Percentiles rank a stretch among this genome's conserved stretches.
Evolutionary conservation across 345 rosid species (phyloP).

Genomic region (Pistacia integerrima): DNA sequence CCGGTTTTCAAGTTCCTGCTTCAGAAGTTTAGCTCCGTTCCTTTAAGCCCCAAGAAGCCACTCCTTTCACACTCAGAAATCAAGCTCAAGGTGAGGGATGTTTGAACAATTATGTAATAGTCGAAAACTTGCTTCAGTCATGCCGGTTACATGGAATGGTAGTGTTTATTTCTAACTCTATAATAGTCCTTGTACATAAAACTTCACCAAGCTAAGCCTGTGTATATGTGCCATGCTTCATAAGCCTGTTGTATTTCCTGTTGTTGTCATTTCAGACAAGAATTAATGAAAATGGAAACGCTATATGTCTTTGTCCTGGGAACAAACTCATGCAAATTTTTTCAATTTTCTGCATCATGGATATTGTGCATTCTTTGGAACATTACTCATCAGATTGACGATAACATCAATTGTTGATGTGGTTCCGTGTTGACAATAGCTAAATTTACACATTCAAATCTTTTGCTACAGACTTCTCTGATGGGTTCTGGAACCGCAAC

Average conservation of each 20-base stretch:
- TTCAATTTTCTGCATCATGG: background rate
- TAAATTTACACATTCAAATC: background rate
- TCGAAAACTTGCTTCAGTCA: background rate
- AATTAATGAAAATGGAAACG: background rate
- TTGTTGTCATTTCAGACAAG: background rate
- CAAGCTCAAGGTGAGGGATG: conserved; percentile 64
- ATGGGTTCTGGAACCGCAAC: background rate
- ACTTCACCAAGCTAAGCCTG: background rate
- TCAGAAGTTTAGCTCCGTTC: conserved; percentile 44
- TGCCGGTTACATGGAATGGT: background rate
- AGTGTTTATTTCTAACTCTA: background rate
- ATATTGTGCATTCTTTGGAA: background rate
- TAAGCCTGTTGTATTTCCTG: conserved; percentile 10
- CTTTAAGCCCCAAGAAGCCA: conserved; percentile 48
- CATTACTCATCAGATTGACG: background rate
- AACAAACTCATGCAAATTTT: background rate
- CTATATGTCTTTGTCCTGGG: background rate
- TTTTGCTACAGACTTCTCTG: conserved; percentile 8
- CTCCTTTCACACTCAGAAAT: conserved; percentile 33
- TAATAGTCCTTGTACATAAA: conserved; percentile 26
- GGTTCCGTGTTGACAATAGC: background rate
- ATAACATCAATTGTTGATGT: background rate
- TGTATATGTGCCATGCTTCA: background rate
- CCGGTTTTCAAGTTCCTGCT: conserved; percentile 65
- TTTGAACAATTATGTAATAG: conserved; percentile 32